phyloP scores from a whole-genome alignment of 768 basidiomycete genomes.

The Mycena galericulata region DNA sequence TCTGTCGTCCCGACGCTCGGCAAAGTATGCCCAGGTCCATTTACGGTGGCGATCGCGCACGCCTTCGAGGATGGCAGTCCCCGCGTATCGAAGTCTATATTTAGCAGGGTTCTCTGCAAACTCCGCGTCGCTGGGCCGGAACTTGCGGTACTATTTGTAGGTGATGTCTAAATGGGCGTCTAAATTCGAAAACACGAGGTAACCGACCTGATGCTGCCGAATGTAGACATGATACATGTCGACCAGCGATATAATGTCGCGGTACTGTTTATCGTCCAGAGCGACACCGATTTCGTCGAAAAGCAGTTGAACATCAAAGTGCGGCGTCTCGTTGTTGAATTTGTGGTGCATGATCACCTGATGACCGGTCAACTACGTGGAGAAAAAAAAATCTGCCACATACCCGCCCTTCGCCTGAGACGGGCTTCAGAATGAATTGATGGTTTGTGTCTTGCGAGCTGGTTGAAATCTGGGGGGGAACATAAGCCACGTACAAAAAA shows the following conservation, averaged over 20 bases:
- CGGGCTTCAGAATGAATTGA: conserved; percentile 95
- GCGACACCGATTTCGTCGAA: conserved; percentile 95
- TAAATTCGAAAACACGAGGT: neutral
- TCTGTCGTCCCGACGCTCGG: conserved; percentile 88
- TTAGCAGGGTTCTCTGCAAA: conserved; percentile 69
- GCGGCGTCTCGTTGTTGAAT: conserved; percentile 78
- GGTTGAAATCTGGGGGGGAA: conserved; percentile 56
- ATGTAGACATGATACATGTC: conserved; percentile 98
- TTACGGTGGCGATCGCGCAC: conserved; percentile 84
- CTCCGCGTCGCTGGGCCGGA: conserved; percentile 74
- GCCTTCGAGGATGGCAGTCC: conserved; percentile 81
- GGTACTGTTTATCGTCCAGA: conserved; percentile 94
- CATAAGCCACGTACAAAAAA: neutral
- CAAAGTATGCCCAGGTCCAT: conserved; percentile 95
- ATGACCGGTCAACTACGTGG: conserved; percentile 10
- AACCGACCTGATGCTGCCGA: conserved; percentile 79
- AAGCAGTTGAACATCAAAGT: conserved; percentile 86
- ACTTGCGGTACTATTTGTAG: conserved; percentile 88
- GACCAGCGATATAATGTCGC: conserved; percentile 90
- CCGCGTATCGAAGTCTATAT: conserved; percentile 84
- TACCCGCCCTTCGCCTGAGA: conserved; percentile 93
- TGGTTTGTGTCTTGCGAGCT: conserved; percentile 69
- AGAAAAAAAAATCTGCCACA: conserved; percentile 40
- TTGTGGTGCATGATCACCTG: conserved; percentile 88
- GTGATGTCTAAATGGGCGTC: conserved; percentile 23